Evolutionary conservation across 768 basidiomycete genomes (phyloP), one percentile per base, ranked within the genome.

Genomic region (Macrolepiota albuminosa): DNA sequence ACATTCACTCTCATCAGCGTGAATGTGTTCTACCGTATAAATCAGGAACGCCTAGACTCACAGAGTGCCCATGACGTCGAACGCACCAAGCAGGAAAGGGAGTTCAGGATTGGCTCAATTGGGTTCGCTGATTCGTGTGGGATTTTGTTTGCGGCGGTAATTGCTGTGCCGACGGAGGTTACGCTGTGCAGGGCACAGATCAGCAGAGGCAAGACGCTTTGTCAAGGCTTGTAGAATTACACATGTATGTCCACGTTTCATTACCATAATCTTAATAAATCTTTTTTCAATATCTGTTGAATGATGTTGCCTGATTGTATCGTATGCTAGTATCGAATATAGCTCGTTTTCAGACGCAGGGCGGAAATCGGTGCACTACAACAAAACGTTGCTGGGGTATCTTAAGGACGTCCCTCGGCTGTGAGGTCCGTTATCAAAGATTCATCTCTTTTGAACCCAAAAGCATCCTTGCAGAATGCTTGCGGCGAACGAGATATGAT

Each of bases 51-150:
- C 4, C 81, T 79, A 6, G 78, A 83, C 60, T 71, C 80, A 6
- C 71, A 74, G 33, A 71, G 75, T 18, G 72, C 71, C 54, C 75
- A 80, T 58, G 81, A 86, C 62, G 67, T 76, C 42, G 88, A 89
- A 67, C 79, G 84, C 42, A 77, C 81, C 31, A 80, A 82, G 68
- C 91, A 93, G 70, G 89, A 90, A 67, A 81, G 86, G 48, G 93
- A 95, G 73, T 95, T 94, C 75, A 87, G 86, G 78, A 95, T 96
- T 56, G 93, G 93, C 6, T 89, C 89, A 3, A 87, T 96, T 48
- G 94, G 94, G 1, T 88, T 95, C 60, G 80, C 91, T 6, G 93
- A 95, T 70, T 88, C 87, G 31, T 78, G 83, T 16, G 93, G 93
- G 0, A 93, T 86, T 51, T 69, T 86, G 21, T 68, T 83, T 49